phyloP scores from a whole-genome alignment of 208 protist genomes.

The Zelonia costaricensis region DNA sequence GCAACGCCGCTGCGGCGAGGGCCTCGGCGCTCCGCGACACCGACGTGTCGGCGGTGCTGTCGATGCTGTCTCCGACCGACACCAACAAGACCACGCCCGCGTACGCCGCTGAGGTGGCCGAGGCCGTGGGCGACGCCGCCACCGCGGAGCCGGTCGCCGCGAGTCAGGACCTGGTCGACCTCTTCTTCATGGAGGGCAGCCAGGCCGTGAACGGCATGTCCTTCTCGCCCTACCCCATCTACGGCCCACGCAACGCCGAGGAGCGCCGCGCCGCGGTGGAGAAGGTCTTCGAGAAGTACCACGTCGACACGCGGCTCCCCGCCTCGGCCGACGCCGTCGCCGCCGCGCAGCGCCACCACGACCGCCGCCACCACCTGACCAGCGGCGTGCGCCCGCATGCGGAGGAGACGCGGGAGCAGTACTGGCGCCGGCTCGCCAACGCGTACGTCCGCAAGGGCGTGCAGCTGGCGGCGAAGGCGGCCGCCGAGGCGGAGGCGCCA shows the following conservation, averaged over 20 bases:
- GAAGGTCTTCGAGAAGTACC: conserved; percentile 25
- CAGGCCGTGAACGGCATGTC: conserved; percentile 35
- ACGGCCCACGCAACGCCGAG: conserved; percentile 35
- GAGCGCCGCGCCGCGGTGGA: conserved; percentile 37
- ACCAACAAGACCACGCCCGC: conserved; percentile 19
- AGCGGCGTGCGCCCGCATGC: not conserved
- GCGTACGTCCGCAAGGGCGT: conserved; percentile 37
- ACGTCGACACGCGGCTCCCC: conserved; percentile 28
- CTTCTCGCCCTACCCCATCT: conserved; percentile 43
- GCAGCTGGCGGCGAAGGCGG: not conserved
- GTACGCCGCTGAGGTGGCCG: not conserved
- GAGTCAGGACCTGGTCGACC: conserved; percentile 40
- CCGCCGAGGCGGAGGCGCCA: not conserved
- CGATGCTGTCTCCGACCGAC: conserved; percentile 14
- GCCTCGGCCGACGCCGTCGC: conserved; percentile 7
- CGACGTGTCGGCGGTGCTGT: not conserved
- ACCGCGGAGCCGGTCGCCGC: conserved; percentile 14
- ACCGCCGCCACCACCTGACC: not conserved
- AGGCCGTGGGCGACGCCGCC: not conserved
- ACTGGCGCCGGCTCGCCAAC: conserved; percentile 44
- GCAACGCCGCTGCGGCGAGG: no score
- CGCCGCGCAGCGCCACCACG: conserved; percentile 7
- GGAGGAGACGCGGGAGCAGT: conserved; percentile 48
- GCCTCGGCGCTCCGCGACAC: conserved; percentile 11
- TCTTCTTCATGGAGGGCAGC: conserved; percentile 52